Evolutionary conservation across 495 filamentous ascomycete species (phyloP).

Genomic region (Diplogelasinospora grovesii): DNA sequence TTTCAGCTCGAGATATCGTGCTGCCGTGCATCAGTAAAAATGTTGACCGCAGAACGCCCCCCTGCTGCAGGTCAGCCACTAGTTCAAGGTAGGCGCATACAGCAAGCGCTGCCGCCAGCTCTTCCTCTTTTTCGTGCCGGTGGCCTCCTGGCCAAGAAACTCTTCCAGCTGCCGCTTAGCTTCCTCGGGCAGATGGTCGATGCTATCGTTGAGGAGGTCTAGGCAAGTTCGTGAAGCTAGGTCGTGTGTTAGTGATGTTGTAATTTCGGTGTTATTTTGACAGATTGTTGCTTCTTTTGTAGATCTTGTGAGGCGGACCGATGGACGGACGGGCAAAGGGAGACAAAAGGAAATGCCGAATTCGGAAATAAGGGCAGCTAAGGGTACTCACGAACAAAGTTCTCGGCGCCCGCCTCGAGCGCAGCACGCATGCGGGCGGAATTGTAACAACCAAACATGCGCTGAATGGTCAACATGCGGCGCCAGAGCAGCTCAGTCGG

Average conservation of each 20-base stretch:
- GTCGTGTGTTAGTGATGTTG: neutral
- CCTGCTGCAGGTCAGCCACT: too few relatives aligned
- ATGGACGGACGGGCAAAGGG: neutral
- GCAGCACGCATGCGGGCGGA: conserved; percentile 40
- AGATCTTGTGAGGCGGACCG: neutral
- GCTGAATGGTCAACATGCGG: conserved; percentile 40
- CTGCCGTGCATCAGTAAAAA: too few relatives aligned
- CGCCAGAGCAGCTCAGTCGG: conserved; percentile 35
- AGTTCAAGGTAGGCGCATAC: too few relatives aligned
- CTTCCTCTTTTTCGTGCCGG: too few relatives aligned
- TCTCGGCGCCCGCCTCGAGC: conserved; percentile 26
- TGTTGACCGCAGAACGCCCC: too few relatives aligned
- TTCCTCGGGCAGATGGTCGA: conserved; percentile 34
- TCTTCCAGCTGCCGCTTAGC: conserved; percentile 17
- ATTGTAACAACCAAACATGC: conserved; percentile 38
- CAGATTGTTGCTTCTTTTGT: neutral
- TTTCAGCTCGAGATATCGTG: too few relatives aligned
- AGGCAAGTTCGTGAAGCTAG: conserved; percentile 39
- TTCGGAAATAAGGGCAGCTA: conserved; percentile 7
- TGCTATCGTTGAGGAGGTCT: conserved; percentile 39
- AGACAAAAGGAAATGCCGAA: too few relatives aligned
- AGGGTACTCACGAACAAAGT: conserved; percentile 32
- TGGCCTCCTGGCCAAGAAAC: conserved; percentile 7
- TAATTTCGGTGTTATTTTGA: neutral
- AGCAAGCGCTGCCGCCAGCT: conserved; percentile 4